Evolutionary conservation across 1,284 basidiomycete genomes (phyloP).

Genomic region (Apiotrichum porosum): DNA sequence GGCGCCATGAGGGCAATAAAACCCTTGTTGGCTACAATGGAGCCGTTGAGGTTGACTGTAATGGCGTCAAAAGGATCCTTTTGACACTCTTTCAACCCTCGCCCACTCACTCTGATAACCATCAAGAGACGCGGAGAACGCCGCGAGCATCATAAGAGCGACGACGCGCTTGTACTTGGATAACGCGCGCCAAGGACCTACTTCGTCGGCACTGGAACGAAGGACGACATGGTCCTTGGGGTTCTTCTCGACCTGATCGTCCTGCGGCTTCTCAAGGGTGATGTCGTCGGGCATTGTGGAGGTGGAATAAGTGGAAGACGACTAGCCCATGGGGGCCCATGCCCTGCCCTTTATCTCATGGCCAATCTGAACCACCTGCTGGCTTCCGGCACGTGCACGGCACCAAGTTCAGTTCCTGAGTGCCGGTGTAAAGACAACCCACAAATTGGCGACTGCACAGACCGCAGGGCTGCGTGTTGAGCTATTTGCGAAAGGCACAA

Average conservation of each 20-base stretch:
- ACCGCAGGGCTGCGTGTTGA: too few relatives aligned
- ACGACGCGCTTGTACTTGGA: conserved; percentile 1
- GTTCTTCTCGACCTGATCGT: not conserved
- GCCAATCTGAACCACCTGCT: too few relatives aligned
- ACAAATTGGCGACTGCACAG: too few relatives aligned
- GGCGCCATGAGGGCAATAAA: conserved; percentile 21
- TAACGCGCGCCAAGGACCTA: conserved; percentile 3
- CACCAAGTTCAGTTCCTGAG: too few relatives aligned
- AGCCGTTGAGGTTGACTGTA: conserved; percentile 25
- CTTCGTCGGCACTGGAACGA: not conserved
- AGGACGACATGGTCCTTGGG: not conserved
- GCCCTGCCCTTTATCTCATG: too few relatives aligned
- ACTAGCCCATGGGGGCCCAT: too few relatives aligned
- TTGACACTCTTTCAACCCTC: too few relatives aligned
- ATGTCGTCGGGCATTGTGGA: not conserved
- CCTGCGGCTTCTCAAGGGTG: not conserved
- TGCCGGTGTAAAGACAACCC: too few relatives aligned
- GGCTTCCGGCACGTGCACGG: too few relatives aligned
- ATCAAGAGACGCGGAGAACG: conserved; percentile 16
- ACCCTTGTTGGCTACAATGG: conserved; percentile 29
- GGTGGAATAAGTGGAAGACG: not conserved
- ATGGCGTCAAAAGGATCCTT: too few relatives aligned
- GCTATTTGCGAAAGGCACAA: too few relatives aligned
- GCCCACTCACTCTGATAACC: conserved; percentile 9
- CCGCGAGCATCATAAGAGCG: conserved; percentile 7